Conservation (phyloP, 164 flowering plant genomes). For the Vitis rupestris region DNA sequence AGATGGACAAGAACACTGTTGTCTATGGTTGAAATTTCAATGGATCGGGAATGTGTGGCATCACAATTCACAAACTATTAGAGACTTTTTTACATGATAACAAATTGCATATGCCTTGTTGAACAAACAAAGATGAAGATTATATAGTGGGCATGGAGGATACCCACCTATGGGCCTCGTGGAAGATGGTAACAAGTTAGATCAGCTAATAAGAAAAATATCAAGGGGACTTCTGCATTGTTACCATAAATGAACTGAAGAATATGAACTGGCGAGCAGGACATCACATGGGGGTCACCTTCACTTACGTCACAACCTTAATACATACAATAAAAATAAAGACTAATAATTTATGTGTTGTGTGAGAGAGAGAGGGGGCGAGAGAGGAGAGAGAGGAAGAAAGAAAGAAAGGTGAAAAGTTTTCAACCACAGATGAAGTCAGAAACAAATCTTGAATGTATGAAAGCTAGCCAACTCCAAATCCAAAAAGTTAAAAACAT, state of each 20-base stretch:
- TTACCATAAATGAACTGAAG: conserved; percentile 17
- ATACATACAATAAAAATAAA: neutral
- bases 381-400: neutral
- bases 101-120: no score
- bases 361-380: conserved; percentile 4
- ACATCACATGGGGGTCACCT: conserved; percentile 24
- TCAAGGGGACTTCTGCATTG: neutral
- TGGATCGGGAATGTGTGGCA: no score
- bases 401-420: neutral
- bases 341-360: neutral
- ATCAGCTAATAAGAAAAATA: neutral
- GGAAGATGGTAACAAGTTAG: no score
- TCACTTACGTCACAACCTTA: conserved; percentile 5
- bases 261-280: conserved; percentile 9
- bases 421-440: neutral
- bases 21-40: no score
- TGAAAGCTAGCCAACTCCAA: neutral
- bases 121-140: no score
- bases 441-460: conserved; percentile 10
- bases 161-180: neutral
- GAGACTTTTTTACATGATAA: no score
- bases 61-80: no score
- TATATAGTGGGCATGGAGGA: no score
- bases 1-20: no score
- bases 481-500: neutral